phyloP scores from a whole-genome alignment of 73 alveolate species.

The Diophrys sp. region DNA sequence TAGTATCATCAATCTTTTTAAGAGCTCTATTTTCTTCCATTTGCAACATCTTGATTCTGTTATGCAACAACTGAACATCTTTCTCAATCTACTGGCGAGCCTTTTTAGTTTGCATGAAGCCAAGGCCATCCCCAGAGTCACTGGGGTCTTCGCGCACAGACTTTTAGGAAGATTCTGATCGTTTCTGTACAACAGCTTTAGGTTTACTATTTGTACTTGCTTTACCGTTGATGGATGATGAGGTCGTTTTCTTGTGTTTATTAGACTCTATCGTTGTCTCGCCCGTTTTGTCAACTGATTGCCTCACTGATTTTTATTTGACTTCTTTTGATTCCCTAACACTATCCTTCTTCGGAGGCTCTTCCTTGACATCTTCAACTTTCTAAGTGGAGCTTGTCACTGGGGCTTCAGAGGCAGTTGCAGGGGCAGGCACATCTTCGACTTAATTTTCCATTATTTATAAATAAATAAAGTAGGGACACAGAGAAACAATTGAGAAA shows the following conservation, averaged over 20 bases:
- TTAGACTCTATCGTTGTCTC: too few species aligned
- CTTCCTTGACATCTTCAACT: too few species aligned
- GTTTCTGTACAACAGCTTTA: not conserved
- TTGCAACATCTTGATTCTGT: slow-evolving; percentile 44
- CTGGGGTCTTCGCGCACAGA: not conserved
- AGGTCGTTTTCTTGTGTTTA: not conserved
- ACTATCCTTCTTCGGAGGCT: too few species aligned
- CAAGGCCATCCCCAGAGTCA: not conserved
- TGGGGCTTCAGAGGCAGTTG: too few species aligned
- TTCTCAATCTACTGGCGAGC: slow-evolving; percentile 11
- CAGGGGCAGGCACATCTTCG: too few species aligned
- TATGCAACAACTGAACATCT: slow-evolving; percentile 40
- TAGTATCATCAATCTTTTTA: slow-evolving; percentile 45
- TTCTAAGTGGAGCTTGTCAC: too few species aligned
- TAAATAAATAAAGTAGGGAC: too few species aligned
- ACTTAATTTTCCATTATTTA: not conserved
- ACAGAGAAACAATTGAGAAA: too few species aligned
- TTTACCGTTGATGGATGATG: not conserved
- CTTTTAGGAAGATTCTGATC: not conserved
- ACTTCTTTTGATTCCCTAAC: too few species aligned
- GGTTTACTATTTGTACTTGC: too few species aligned
- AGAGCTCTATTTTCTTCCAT: slow-evolving; percentile 45
- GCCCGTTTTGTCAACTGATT: too few species aligned
- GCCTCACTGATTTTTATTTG: too few species aligned
- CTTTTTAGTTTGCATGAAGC: slow-evolving; percentile 5